Conservation (phyloP, 306 rosid species). For the Calophaca sinica region DNA sequence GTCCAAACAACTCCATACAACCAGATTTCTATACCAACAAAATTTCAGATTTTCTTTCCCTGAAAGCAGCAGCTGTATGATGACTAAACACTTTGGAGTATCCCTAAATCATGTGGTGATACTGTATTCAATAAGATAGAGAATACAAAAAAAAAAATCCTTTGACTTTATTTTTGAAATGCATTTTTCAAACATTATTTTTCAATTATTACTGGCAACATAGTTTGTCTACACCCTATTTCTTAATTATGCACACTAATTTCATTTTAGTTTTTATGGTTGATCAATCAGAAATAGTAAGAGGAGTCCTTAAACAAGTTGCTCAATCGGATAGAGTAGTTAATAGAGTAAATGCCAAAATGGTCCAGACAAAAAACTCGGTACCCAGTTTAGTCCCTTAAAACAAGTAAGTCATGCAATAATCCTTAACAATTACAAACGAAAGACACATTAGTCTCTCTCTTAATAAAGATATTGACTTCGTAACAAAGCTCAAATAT, state of each 20-base stretch:
- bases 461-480: no score
- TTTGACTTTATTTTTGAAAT: not conserved
- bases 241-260: not conserved
- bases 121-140: slow-evolving; percentile 12
- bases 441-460: no score
- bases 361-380: no score
- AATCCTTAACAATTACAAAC: no score
- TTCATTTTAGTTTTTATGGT: not conserved
- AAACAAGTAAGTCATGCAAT: no score
- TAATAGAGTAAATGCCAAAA: no score
- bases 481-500: not conserved
- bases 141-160: not conserved
- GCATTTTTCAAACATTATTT: not conserved
- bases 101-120: slow-evolving; percentile 3
- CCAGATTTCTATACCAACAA: slow-evolving; percentile 90
- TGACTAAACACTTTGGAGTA: not conserved
- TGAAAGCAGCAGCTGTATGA: slow-evolving; percentile 82
- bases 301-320: not conserved
- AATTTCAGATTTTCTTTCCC: slow-evolving; percentile 84
- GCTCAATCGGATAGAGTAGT: not conserved
- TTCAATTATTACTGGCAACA: not conserved
- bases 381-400: no score
- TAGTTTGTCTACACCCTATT: not conserved
- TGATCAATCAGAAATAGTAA: not conserved
- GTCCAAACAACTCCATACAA: slow-evolving; percentile 79